Conservation (phyloP, 179 eudicot genomes). For the Beta macrorhiza region DNA sequence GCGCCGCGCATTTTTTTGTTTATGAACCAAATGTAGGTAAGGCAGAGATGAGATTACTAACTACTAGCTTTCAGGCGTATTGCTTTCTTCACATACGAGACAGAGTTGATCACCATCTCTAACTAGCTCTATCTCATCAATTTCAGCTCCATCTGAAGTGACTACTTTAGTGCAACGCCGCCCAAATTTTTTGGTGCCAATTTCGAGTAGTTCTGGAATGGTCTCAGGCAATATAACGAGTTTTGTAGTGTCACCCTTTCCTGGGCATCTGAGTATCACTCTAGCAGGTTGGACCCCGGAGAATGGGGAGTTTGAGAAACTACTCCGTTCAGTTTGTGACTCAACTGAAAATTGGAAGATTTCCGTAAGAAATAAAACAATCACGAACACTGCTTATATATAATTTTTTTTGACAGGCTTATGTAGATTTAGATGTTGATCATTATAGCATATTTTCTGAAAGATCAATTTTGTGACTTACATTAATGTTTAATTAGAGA, state of each 20-base stretch:
- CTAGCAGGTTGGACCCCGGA: constrained; percentile 43
- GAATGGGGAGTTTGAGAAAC: not conserved
- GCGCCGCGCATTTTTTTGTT: not conserved
- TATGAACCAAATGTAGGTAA: not conserved
- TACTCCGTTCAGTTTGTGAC: constrained; percentile 23
- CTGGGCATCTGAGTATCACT: constrained; percentile 56
- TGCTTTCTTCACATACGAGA: constrained; percentile 33
- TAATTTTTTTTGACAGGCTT: no score
- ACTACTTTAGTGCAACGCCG: constrained; percentile 39
- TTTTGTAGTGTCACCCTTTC: constrained; percentile 35
- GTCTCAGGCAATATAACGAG: constrained; percentile 53
- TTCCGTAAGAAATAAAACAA: not conserved
- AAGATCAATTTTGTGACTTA: no score
- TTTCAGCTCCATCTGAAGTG: constrained; percentile 50
- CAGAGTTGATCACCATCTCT: constrained; percentile 75
- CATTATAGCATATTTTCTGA: no score
- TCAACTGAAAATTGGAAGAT: constrained; percentile 28
- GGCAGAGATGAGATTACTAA: not conserved
- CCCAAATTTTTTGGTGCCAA: constrained; percentile 51
- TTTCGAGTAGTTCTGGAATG: constrained; percentile 56
- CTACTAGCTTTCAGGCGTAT: not conserved
- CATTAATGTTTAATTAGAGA: no score
- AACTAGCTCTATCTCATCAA: constrained; percentile 58
- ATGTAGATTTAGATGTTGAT: no score
- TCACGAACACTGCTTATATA: not conserved